These are phyloP conservation scores for Lactuca saligna DNA, from an alignment of 129 eudicot genomes.

Conservation along the genomic window DNA sequence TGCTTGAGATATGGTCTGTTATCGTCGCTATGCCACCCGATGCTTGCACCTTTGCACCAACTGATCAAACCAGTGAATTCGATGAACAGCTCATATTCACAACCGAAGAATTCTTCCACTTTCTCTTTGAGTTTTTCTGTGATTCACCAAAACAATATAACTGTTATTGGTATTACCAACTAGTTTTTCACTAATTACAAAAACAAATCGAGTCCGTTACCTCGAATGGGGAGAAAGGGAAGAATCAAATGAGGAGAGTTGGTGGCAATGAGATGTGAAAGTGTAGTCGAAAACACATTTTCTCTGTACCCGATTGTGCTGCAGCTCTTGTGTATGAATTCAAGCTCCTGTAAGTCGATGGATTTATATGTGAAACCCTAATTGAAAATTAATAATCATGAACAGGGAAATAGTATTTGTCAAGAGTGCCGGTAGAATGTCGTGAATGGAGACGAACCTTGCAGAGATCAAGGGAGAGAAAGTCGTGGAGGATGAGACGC, in stretches of 20 bases:
- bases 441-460: conserved; percentile 40
- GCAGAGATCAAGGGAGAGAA: conserved; percentile 51
- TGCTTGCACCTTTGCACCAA: conserved; percentile 96
- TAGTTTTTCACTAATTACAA: background rate
- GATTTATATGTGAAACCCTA: conserved; percentile 7
- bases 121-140: conserved; percentile 79
- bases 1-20: conserved; percentile 91
- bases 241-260: conserved; percentile 72
- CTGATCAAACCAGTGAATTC: conserved; percentile 98
- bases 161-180: background rate
- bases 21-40: conserved; percentile 99
- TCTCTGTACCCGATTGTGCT: conserved; percentile 89
- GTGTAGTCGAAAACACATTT: conserved; percentile 85
- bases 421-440: background rate
- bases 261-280: conserved; percentile 95
- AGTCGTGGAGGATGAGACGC: conserved; percentile 63
- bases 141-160: conserved; percentile 16
- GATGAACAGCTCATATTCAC: conserved; percentile 71
- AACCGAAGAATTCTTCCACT: conserved; percentile 78
- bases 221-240: conserved; percentile 79
- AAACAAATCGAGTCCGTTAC: conserved; percentile 20
- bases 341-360: conserved; percentile 56
- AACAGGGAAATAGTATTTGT: background rate
- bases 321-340: conserved; percentile 89
- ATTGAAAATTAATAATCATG: background rate